Conservation (phyloP, 768 basidiomycete genomes). For the Cubamyces sp. region DNA sequence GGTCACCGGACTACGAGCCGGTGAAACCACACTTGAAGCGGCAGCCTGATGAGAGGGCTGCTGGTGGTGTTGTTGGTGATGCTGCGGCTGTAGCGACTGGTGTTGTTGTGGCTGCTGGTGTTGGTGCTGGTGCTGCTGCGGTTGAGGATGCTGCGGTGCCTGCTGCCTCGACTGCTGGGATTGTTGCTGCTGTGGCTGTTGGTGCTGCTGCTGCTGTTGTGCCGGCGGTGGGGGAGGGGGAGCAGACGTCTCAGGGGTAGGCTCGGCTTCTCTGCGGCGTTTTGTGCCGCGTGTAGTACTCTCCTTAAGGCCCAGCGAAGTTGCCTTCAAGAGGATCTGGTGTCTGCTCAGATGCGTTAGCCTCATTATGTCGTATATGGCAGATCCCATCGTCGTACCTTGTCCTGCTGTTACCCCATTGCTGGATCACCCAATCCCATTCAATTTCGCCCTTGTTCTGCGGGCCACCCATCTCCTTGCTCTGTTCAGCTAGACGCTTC, state of each 20-base stretch:
- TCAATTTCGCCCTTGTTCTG: conserved; percentile 61
- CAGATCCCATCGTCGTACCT: conserved; percentile 46
- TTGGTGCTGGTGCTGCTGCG: conserved; percentile 28
- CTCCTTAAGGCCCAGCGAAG: conserved; percentile 75
- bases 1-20: conserved; percentile 38
- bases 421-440: conserved; percentile 77
- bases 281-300: conserved; percentile 68
- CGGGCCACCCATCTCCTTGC: conserved; percentile 46
- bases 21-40: conserved; percentile 32
- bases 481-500: conserved; percentile 70
- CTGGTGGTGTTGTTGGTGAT: conserved; percentile 22
- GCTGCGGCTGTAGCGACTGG: conserved; percentile 21
- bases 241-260: conserved; percentile 29
- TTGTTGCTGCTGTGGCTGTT: conserved; percentile 7
- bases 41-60: conserved; percentile 27
- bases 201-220: conserved; percentile 37
- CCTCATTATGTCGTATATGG: background rate
- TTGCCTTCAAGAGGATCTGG: conserved; percentile 84
- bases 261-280: conserved; percentile 54
- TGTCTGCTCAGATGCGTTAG: conserved; percentile 49
- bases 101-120: conserved; percentile 39
- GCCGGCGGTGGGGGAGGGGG: conserved; percentile 16
- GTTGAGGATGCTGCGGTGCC: conserved; percentile 3
- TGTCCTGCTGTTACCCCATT: conserved; percentile 76
- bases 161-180: conserved; percentile 25